These are phyloP conservation scores for Nemania sp. DNA, from an alignment of 2,329 filamentous ascomycete genomes.

Conservation along the genomic window DNA sequence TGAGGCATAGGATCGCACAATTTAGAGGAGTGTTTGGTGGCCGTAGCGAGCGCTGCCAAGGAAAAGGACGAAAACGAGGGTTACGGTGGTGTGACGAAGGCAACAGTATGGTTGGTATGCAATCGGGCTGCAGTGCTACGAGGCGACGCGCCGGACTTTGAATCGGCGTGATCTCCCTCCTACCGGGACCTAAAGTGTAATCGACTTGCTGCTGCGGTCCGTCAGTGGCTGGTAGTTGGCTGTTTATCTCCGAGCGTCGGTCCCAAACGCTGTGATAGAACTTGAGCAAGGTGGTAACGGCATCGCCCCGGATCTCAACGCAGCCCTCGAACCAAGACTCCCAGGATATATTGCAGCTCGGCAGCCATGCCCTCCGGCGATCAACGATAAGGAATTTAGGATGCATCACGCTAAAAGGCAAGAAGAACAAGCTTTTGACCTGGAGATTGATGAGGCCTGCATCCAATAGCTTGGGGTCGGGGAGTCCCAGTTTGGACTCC, in stretches of 20 bases:
- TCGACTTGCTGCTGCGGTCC: not conserved
- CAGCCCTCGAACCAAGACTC: conserved; percentile 86
- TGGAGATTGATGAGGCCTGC: conserved; percentile 67
- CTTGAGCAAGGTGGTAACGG: conserved; percentile 63
- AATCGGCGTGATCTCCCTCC: conserved; percentile 26
- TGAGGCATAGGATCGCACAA: conserved; percentile 62
- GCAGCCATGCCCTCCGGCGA: conserved; percentile 66
- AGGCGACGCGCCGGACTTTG: conserved; percentile 33
- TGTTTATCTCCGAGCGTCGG: conserved; percentile 32
- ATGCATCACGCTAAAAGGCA: conserved; percentile 85
- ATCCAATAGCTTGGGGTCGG: conserved; percentile 54
- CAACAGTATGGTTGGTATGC: conserved; percentile 64
- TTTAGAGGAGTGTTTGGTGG: conserved; percentile 72
- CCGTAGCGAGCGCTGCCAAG: conserved; percentile 54
- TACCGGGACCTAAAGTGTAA: conserved; percentile 4
- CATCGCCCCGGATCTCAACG: conserved; percentile 65
- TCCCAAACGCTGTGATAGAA: conserved; percentile 77
- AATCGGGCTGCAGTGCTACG: conserved; percentile 21
- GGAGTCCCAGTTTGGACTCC: conserved; percentile 66
- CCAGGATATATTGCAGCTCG: conserved; percentile 85
- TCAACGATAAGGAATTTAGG: conserved; percentile 82
- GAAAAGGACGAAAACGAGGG: conserved; percentile 64
- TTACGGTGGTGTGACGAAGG: conserved; percentile 76
- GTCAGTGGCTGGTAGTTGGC: not conserved
- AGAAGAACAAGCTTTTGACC: conserved; percentile 78